A percentile compares a stretch with the other conserved stretches of the same genome.
phyloP scores from a whole-genome alignment of 2,329 filamentous ascomycete genomes.

The Fusarium sp. region DNA sequence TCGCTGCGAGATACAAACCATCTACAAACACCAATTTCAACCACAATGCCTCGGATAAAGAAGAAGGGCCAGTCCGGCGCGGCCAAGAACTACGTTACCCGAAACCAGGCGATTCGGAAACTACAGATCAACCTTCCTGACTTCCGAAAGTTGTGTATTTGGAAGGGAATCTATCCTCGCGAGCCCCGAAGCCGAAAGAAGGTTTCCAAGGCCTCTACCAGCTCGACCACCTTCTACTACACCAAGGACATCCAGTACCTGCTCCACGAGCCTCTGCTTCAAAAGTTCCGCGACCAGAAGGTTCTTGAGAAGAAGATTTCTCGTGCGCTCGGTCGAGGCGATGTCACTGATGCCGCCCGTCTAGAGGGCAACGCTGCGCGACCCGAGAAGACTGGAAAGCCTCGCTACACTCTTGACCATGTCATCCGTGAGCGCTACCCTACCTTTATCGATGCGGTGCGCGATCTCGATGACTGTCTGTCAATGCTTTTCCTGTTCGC shows the following conservation, averaged over 20 bases:
- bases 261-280: slow-evolving; percentile 92
- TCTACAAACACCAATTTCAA: slow-evolving; percentile 35
- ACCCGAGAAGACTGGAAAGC: slow-evolving; percentile 90
- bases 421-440: slow-evolving; percentile 98
- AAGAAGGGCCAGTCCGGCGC: slow-evolving; percentile 93
- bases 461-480: slow-evolving; percentile 95
- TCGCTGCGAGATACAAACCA: slow-evolving; percentile 37
- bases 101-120: slow-evolving; percentile 97
- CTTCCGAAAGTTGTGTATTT: slow-evolving; percentile 98
- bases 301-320: slow-evolving; percentile 97
- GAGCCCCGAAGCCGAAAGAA: slow-evolving; percentile 98
- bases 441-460: slow-evolving; percentile 92
- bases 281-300: slow-evolving; percentile 98
- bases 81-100: slow-evolving; percentile 98
- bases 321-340: slow-evolving; percentile 88
- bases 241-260: slow-evolving; percentile 98
- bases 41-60: slow-evolving; percentile 79
- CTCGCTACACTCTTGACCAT: slow-evolving; percentile 92
- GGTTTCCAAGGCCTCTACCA: slow-evolving; percentile 89
- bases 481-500: slow-evolving; percentile 98
- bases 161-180: slow-evolving; percentile 98
- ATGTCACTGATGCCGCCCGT: slow-evolving; percentile 87
- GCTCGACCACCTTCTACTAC: slow-evolving; percentile 91
- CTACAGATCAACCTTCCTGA: slow-evolving; percentile 97
- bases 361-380: slow-evolving; percentile 87